Evolutionary conservation across 2,329 filamentous ascomycete genomes (phyloP).

Genomic region (Neodidymelliopsis sp.): DNA sequence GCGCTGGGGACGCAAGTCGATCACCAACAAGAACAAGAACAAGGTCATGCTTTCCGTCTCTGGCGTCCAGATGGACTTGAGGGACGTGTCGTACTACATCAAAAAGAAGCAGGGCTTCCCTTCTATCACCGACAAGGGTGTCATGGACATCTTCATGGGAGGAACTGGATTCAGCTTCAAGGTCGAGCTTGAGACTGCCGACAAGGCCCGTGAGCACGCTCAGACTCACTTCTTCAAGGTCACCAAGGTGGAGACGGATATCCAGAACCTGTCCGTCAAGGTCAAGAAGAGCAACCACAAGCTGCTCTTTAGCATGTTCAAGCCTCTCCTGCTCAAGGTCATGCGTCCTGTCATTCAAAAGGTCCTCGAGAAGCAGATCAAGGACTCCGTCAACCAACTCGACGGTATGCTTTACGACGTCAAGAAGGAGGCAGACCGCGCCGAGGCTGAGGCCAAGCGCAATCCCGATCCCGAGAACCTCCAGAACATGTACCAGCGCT

Average conservation of each 20-base stretch:
- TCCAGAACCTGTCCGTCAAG: constrained; percentile 85
- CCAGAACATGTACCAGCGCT: constrained; percentile 86
- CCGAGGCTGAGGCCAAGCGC: constrained; percentile 68
- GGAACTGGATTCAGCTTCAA: constrained; percentile 92
- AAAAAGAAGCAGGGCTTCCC: constrained; percentile 96
- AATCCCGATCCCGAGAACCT: constrained; percentile 73
- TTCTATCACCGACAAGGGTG: constrained; percentile 82
- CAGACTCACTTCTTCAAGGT: constrained; percentile 91
- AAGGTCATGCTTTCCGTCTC: constrained; percentile 84
- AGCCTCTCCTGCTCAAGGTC: constrained; percentile 84
- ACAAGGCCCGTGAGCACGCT: constrained; percentile 67
- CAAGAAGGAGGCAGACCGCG: constrained; percentile 82
- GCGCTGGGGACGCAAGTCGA: constrained; percentile 90
- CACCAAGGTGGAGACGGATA: constrained; percentile 82
- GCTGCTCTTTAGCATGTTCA: constrained; percentile 83
- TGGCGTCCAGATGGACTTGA: constrained; percentile 89
- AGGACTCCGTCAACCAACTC: constrained; percentile 77
- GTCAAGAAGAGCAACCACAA: constrained; percentile 96
- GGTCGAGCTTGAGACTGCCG: constrained; percentile 83
- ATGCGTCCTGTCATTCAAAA: constrained; percentile 86
- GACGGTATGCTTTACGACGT: constrained; percentile 78
- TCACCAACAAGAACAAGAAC: constrained; percentile 82
- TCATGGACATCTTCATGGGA: constrained; percentile 86
- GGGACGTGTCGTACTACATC: constrained; percentile 84
- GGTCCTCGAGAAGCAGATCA: constrained; percentile 87